phyloP scores from a whole-genome alignment of 192 early-diverging fungal genomes.

The Backusella morwellensis region DNA sequence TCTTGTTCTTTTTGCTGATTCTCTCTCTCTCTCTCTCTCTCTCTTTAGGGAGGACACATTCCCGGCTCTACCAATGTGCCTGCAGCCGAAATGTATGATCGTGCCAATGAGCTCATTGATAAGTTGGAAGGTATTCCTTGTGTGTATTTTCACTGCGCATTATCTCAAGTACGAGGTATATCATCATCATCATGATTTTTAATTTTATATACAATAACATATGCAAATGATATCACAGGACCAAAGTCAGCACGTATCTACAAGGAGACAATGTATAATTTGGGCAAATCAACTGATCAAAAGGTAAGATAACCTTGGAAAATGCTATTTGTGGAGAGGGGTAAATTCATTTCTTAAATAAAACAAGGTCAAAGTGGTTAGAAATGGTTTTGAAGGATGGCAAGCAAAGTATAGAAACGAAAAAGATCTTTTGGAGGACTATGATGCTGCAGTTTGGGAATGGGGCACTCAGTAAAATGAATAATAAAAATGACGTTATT shows the following conservation, averaged over 20 bases:
- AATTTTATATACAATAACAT: not conserved
- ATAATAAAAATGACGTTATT: not conserved
- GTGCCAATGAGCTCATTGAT: slow-evolving; percentile 40
- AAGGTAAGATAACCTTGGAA: slow-evolving; percentile 1
- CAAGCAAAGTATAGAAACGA: slow-evolving; percentile 52
- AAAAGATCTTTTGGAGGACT: slow-evolving; percentile 58
- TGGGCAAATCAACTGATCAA: slow-evolving; percentile 22
- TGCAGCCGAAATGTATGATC: slow-evolving; percentile 53
- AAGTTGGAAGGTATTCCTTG: slow-evolving; percentile 58
- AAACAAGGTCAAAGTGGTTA: slow-evolving; percentile 52
- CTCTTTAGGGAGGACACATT: slow-evolving; percentile 72
- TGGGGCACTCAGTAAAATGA: not conserved
- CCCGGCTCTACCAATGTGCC: slow-evolving; percentile 75
- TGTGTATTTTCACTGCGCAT: slow-evolving; percentile 84
- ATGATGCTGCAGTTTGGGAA: slow-evolving; percentile 50
- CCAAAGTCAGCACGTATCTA: slow-evolving; percentile 65
- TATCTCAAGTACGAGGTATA: slow-evolving; percentile 75
- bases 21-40: not conserved
- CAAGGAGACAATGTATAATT: slow-evolving; percentile 40
- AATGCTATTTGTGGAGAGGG: not conserved
- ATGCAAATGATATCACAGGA: not conserved
- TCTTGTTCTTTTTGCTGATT: not conserved
- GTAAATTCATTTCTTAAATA: slow-evolving; percentile 16
- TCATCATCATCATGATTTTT: not conserved
- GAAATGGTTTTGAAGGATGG: slow-evolving; percentile 70